Evolutionary conservation across 352 stramenopile genomes (phyloP).

Genomic region (Pythium aristosporum): DNA sequence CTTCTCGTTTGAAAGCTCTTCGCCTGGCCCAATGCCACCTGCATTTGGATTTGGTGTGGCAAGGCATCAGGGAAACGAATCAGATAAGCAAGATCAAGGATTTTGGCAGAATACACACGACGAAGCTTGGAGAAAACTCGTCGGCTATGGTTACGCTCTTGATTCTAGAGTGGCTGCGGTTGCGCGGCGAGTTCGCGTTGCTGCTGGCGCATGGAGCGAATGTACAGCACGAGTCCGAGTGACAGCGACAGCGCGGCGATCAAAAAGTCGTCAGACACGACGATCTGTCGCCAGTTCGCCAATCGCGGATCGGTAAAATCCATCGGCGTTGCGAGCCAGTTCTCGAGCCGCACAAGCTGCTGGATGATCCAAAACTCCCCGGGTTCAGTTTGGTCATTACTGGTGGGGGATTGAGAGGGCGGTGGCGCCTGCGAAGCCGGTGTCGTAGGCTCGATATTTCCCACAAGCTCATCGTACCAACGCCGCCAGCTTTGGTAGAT

Average conservation of each 20-base stretch:
- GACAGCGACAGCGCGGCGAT: conserved; percentile 61
- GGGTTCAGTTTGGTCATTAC: neutral
- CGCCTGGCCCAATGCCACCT: too few species aligned
- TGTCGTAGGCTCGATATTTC: conserved; percentile 33
- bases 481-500: conserved; percentile 50
- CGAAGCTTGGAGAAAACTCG: neutral
- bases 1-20: too few species aligned
- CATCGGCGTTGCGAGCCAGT: conserved; percentile 11
- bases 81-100: neutral
- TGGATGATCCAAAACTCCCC: conserved; percentile 23
- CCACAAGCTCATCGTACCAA: conserved; percentile 61
- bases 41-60: neutral
- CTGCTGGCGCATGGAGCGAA: conserved; percentile 64
- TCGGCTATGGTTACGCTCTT: conserved; percentile 8
- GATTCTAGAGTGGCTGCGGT: neutral
- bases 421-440: conserved; percentile 14
- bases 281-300: conserved; percentile 25
- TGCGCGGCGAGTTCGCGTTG: conserved; percentile 12
- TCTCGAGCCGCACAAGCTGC: conserved; percentile 23
- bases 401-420: neutral
- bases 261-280: conserved; percentile 68
- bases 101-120: conserved; percentile 4
- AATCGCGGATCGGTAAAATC: neutral
- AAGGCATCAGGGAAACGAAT: neutral
- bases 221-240: conserved; percentile 71